Evolutionary conservation across 2,329 filamentous ascomycete species (phyloP).

Genomic region (Colletotrichum brevisporum): DNA sequence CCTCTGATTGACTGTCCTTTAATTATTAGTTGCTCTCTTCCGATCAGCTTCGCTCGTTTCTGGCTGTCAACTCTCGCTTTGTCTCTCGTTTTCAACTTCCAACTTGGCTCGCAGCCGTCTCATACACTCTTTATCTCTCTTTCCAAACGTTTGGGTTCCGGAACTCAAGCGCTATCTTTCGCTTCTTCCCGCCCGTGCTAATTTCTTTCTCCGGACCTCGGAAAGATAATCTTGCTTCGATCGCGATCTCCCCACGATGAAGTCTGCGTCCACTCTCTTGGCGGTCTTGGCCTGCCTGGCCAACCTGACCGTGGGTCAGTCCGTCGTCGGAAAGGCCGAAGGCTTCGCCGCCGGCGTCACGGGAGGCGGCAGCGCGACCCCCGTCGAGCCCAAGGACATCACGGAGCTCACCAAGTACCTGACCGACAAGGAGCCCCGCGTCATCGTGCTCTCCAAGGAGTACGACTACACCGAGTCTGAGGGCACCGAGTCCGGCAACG

Average conservation of each 20-base stretch:
- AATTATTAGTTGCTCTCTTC: neutral
- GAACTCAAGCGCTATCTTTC: constrained; percentile 4
- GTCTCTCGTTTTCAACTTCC: constrained; percentile 15
- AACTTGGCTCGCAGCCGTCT: neutral
- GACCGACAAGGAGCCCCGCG: constrained; percentile 43
- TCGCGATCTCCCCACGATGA: constrained; percentile 21
- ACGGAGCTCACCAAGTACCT: constrained; percentile 56
- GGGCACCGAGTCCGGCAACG: constrained; percentile 45
- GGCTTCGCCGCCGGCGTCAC: constrained; percentile 59
- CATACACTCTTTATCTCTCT: neutral
- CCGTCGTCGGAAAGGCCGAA: constrained; percentile 47
- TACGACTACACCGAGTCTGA: constrained; percentile 47
- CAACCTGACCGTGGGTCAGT: constrained; percentile 27
- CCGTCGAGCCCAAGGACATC: constrained; percentile 57
- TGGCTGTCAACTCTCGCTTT: constrained; percentile 2
- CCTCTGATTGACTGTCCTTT: neutral
- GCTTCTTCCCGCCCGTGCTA: neutral
- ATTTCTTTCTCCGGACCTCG: neutral
- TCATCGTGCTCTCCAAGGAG: constrained; percentile 46
- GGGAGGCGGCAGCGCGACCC: constrained; percentile 63
- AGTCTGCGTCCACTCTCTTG: constrained; percentile 28
- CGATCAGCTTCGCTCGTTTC: neutral
- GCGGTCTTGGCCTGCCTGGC: constrained; percentile 29
- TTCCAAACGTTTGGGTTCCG: constrained; percentile 16
- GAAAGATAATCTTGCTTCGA: neutral